A percentile compares a stretch with the other conserved stretches of the same genome.
Conservation (phyloP, 768 basidiomycete species). For the Paxillus ammoniavirescens region DNA sequence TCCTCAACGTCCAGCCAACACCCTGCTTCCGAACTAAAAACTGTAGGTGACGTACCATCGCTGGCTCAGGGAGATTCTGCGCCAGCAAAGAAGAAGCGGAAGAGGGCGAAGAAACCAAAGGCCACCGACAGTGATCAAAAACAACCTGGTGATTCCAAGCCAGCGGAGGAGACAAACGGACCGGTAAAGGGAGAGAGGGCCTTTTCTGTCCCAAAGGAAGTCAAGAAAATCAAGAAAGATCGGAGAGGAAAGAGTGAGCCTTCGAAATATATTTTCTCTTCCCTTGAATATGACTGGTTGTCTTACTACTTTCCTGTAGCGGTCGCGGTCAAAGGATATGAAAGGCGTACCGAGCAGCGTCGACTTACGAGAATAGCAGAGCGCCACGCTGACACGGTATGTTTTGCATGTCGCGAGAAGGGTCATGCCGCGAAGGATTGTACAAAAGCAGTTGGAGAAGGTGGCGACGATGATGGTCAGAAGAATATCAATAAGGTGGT, state of each 20-base stretch:
- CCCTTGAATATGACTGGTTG: slow-evolving; percentile 11
- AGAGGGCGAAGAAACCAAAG: slow-evolving; percentile 47
- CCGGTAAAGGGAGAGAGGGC: slow-evolving; percentile 17
- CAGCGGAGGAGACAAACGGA: slow-evolving; percentile 16
- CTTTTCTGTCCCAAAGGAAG: slow-evolving; percentile 22
- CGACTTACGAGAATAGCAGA: slow-evolving; percentile 63
- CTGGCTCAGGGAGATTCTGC: slow-evolving; percentile 11
- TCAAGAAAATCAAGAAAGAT: slow-evolving; percentile 30
- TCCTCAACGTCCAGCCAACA: slow-evolving; percentile 6
- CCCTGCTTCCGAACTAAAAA: not conserved
- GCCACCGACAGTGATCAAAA: slow-evolving; percentile 5
- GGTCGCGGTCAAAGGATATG: slow-evolving; percentile 18
- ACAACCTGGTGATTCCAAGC: slow-evolving; percentile 5
- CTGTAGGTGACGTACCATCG: not conserved
- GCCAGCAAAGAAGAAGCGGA: slow-evolving; percentile 59
- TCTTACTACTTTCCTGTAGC: slow-evolving; percentile 27
- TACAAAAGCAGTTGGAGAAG: slow-evolving; percentile 39
- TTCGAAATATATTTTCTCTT: not conserved
- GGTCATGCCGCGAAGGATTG: slow-evolving; percentile 87
- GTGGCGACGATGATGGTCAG: slow-evolving; percentile 23
- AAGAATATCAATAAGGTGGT: slow-evolving; percentile 31
- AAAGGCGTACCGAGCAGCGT: slow-evolving; percentile 52
- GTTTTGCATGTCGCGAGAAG: slow-evolving; percentile 82
- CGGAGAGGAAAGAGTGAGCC: slow-evolving; percentile 22
- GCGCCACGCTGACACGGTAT: slow-evolving; percentile 58